phyloP scores from a whole-genome alignment of 768 basidiomycete species.

The Tephrocybe rancida region DNA sequence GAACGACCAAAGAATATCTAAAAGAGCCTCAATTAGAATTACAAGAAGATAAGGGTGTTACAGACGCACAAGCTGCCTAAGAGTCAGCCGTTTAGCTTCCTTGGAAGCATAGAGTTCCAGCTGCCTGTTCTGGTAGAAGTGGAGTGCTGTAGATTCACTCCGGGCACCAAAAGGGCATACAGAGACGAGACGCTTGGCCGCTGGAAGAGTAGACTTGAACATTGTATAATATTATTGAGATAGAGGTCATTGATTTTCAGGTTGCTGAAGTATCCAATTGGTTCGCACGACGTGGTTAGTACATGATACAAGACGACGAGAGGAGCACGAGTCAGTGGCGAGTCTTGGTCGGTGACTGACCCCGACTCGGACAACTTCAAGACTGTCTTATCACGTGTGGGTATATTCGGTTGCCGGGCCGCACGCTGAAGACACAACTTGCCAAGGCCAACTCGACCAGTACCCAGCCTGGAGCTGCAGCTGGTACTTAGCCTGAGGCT shows the following conservation, averaged over 20 bases:
- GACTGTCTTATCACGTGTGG: not conserved
- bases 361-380: not conserved
- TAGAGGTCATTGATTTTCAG: constrained; percentile 4
- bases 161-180: constrained; percentile 10
- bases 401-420: not conserved
- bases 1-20: constrained; percentile 87
- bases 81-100: constrained; percentile 69
- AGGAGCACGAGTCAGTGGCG: not conserved
- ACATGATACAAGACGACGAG: not conserved
- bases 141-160: constrained; percentile 41
- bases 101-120: constrained; percentile 80
- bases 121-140: constrained; percentile 85
- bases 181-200: constrained; percentile 8
- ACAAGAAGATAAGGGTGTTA: not conserved
- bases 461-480: too few species aligned
- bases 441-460: too few species aligned
- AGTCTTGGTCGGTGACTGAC: not conserved
- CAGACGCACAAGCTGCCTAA: constrained; percentile 72
- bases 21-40: not conserved
- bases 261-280: not conserved
- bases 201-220: constrained; percentile 6
- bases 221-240: constrained; percentile 12
- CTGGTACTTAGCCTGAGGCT: too few species aligned
- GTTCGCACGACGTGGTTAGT: not conserved
- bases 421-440: not conserved